Evolutionary conservation across 441 rosid genomes (phyloP), one percentile per base, ranked within the genome.

Genomic region (Biscutella laevigata): DNA sequence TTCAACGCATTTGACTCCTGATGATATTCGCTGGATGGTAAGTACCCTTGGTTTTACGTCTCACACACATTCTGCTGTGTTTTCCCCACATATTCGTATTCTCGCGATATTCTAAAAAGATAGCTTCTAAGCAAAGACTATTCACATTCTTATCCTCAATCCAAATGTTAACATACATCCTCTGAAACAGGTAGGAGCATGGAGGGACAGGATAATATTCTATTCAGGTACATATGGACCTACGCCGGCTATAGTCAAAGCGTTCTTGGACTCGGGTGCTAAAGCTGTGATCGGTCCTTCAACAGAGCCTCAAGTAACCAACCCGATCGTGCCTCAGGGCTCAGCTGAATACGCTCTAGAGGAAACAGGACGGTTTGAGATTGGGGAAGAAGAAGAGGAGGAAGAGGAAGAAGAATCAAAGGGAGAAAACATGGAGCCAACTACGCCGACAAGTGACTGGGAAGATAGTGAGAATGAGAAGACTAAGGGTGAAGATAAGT

Each of bases 181-280:
- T 17, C 20, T 17, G 20, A 17, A 17, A 17, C 20, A 17, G 20
- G 20, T 79, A 28, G 98, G 98, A 69, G 95, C 91, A 55, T 92
- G 98, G 96, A 79, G 98, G 69, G 98, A 88, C 48, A 77, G 94
- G 78, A 79, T 92, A 57, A 84, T 92, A 59, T 64, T 92, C 21
- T 92, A 83, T 74, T 71, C 94, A 1, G 98, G 96, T 57, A 77
- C 79, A 14, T 92, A 67, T 38, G 95, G 98, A 55, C 94, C 86
- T 15, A 70, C 76, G 27, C 74, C 74, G 62, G 61, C 82, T 57
- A 55, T 88, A 33, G 71, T 82, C 5, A 92, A 92, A 76, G 96
- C 94, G 9, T 77, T 88, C 43, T 63, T 88, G 34, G 96, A 92
- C 70, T 82, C 86, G 13, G 96, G 96, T 61, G 98, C 95, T 46